Base-by-base conservation (phyloP, 2,329 filamentous ascomycete species). In the Pyrenochaeta sp. region DNA sequence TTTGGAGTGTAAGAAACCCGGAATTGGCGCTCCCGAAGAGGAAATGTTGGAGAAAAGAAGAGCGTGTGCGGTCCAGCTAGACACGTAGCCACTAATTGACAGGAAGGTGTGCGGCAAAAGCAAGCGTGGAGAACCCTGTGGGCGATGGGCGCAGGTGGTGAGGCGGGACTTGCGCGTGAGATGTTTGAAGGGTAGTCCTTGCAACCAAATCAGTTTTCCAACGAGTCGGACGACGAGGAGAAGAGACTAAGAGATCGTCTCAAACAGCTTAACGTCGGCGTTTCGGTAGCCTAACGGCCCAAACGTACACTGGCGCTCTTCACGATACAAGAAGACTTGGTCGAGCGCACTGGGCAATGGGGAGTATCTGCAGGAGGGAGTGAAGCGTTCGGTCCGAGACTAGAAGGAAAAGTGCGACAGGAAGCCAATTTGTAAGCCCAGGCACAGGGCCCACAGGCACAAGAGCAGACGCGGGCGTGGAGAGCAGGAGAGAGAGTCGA, bases 331-430 rank as follows among this genome's bases (percentile, higher is more conserved):
- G n/a, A n/a, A 32, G 54, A 43, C 38, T 55, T 52, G 36, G 19
- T 32, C n/a, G n/a, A n/a, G 53, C 58, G 59, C 65, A 66, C 60
- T 65, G 60, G 60, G 61, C 58, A 58, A 51, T 46, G 41, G 27
- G 56, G 46, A 60, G 61, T 55, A 61, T 56, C 61, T 63, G 65
- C 61, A 61, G 51, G 53, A 51, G 48, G 19, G 48, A 58, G 54
- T 63, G 63, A 67, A 67, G 67, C 63, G 59, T 60, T 64, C 57
- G 66, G 61, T 55, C 60, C 61, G 58, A 66, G 61, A 60, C 53
- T 61, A 63, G 65, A 65, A 49, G n/a, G 49, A 40, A 48, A 51
- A 61, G 61, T 63, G 67, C 61, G 67, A 67, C 65, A 63, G 51
- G 51, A 43, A 53, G 52, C 51, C 55, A 53, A 61, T 65, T 66